Percentiles rank a stretch among this genome's conserved stretches.
Evolutionary conservation across 345 rosid species (phyloP).

Genomic region (Populus davidiana): DNA sequence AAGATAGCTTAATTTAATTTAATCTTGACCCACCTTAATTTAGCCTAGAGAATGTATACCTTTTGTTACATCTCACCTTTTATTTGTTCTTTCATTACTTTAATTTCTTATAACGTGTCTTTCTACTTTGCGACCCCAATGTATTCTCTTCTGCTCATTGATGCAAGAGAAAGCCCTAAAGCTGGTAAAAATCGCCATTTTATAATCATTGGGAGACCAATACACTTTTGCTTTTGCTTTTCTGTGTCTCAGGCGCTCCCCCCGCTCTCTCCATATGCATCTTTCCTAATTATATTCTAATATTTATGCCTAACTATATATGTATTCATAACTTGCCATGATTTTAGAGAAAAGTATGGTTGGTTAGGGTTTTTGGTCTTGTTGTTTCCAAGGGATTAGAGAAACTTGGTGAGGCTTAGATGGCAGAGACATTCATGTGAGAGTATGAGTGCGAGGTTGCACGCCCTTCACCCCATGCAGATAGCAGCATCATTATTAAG

Average conservation of each 20-base stretch:
- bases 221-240: conserved; percentile 12
- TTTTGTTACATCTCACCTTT: neutral
- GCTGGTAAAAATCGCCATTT: neutral
- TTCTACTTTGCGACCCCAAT: neutral
- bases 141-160: conserved; percentile 28
- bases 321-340: neutral
- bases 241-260: neutral
- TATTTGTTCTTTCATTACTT: neutral
- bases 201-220: conserved; percentile 18
- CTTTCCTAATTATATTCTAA: neutral
- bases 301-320: neutral
- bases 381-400: neutral
- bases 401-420: neutral
- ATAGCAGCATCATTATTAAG: conserved; percentile 30
- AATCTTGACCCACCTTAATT: neutral
- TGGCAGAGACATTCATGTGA: conserved; percentile 11
- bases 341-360: too few species aligned
- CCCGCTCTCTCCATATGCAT: neutral
- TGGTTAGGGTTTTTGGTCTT: neutral
- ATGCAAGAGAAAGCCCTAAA: conserved; percentile 32
- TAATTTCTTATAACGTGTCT: neutral
- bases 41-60: neutral
- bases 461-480: conserved; percentile 46
- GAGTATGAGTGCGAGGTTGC: conserved; percentile 30
- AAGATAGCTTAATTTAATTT: neutral